Evolutionary conservation across 192 early-diverging fungal species (phyloP).

Genomic region (Gonapodya prolifera): DNA sequence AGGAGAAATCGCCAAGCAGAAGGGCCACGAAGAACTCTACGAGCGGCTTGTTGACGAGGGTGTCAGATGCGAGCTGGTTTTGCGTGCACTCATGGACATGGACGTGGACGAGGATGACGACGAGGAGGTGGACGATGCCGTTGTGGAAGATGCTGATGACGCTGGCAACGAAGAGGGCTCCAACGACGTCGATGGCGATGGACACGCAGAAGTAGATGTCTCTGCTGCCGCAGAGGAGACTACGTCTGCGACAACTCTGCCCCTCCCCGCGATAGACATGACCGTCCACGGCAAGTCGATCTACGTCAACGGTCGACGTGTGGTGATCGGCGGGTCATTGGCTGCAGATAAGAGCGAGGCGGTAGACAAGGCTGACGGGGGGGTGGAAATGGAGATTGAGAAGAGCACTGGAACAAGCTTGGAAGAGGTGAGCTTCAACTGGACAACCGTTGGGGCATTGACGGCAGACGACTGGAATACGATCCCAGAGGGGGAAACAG

Average conservation of each 20-base stretch:
- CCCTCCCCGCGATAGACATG: not conserved
- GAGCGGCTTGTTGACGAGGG: slow-evolving; percentile 72
- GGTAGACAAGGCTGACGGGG: not conserved
- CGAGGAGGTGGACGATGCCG: slow-evolving; percentile 6
- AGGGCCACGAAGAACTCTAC: slow-evolving; percentile 59
- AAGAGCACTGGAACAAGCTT: not conserved
- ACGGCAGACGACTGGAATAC: no score
- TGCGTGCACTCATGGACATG: slow-evolving; percentile 36
- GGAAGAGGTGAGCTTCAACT: no score
- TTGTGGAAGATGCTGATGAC: slow-evolving; percentile 12
- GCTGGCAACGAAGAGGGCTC: not conserved
- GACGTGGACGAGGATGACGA: slow-evolving; percentile 21
- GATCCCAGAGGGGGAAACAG: no score
- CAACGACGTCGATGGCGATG: no score
- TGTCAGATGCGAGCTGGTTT: slow-evolving; percentile 65
- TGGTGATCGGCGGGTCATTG: not conserved
- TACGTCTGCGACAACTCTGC: slow-evolving; percentile 19
- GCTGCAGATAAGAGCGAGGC: not conserved
- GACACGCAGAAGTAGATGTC: no score
- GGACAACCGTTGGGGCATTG: no score
- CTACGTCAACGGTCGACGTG: not conserved
- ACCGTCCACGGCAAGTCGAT: not conserved
- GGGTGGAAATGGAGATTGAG: not conserved
- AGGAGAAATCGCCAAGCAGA: slow-evolving; percentile 66
- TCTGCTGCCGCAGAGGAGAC: slow-evolving; percentile 10